A percentile compares a stretch with the other conserved stretches of the same genome.
These are phyloP conservation scores for Pseudevernia furfuracea DNA, from an alignment of 495 filamentous ascomycete species.

Conservation along the genomic window DNA sequence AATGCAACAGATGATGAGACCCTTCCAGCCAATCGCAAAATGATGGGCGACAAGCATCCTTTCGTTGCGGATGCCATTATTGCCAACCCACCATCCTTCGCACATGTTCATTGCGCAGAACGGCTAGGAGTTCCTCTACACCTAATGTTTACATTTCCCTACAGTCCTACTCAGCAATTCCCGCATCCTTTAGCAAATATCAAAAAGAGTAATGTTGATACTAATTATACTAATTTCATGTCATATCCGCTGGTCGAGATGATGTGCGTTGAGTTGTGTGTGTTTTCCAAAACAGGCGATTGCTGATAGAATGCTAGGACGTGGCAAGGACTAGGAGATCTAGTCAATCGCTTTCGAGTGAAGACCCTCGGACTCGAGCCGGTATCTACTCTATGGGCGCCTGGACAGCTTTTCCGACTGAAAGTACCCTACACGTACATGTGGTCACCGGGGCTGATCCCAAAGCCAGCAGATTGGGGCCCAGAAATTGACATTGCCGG, in stretches of 20 bases:
- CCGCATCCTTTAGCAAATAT: constrained; percentile 68
- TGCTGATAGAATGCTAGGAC: constrained; percentile 30
- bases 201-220: constrained; percentile 52
- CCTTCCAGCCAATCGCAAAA: constrained; percentile 42
- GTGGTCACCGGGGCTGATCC: constrained; percentile 57
- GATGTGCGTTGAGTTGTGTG: constrained; percentile 35
- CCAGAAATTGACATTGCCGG: constrained; percentile 55
- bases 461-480: constrained; percentile 59
- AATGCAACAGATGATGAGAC: constrained; percentile 35
- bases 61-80: constrained; percentile 70
- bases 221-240: constrained; percentile 61
- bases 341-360: constrained; percentile 57
- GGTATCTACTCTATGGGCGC: constrained; percentile 57
- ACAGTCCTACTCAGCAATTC: constrained; percentile 59
- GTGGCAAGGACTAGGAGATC: constrained; percentile 52
- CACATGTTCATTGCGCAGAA: constrained; percentile 59
- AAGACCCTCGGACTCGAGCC: constrained; percentile 53
- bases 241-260: constrained; percentile 64
- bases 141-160: constrained; percentile 62
- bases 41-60: constrained; percentile 45
- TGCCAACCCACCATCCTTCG: constrained; percentile 60
- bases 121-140: constrained; percentile 57
- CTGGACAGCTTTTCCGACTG: constrained; percentile 51
- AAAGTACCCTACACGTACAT: constrained; percentile 58
- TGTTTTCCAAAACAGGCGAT: neutral